phyloP scores from a whole-genome alignment of 768 basidiomycete species.

The Macrolepiota albuminosa region DNA sequence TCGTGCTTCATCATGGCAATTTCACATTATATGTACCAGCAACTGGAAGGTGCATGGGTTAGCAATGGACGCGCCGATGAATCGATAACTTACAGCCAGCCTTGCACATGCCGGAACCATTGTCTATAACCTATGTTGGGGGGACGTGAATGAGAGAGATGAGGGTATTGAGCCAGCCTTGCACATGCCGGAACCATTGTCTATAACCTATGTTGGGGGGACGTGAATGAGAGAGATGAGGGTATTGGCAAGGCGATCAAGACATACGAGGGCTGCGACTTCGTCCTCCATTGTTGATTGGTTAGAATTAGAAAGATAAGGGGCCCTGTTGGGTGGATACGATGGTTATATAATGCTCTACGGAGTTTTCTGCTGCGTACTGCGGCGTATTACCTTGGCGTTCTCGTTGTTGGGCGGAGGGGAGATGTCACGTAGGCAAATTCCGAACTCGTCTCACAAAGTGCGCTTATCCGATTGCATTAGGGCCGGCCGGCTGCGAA shows the following conservation, averaged over 20 bases:
- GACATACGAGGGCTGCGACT: conserved; percentile 45
- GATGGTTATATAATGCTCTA: conserved; percentile 12
- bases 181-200: conserved; percentile 99
- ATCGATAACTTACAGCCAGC: conserved; percentile 79
- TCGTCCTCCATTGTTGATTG: conserved; percentile 42
- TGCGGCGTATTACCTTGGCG: conserved; percentile 19
- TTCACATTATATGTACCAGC: conserved; percentile 42
- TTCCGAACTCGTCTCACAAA: conserved; percentile 13
- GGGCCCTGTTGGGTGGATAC: conserved; percentile 11
- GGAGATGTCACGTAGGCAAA: conserved; percentile 17
- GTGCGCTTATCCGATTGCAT: conserved; percentile 30
- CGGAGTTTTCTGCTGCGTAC: conserved; percentile 19
- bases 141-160: conserved; percentile 3
- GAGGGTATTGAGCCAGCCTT: conserved; percentile 99
- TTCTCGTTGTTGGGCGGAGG: conserved; percentile 23
- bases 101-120: conserved; percentile 99
- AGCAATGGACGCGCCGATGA: conserved; percentile 15
- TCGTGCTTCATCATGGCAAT: not conserved
- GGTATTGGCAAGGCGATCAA: conserved; percentile 12
- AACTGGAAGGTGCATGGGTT: conserved; percentile 34
- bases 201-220: conserved; percentile 56
- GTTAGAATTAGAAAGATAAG: conserved; percentile 22
- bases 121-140: conserved; percentile 69
- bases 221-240: conserved; percentile 5
- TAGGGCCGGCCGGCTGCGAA: conserved; percentile 25